Evolutionary conservation across 371 early-diverging fungal genomes (phyloP), one percentile per base, ranked within the genome.

Genomic region (Lichtheimia ornata): DNA sequence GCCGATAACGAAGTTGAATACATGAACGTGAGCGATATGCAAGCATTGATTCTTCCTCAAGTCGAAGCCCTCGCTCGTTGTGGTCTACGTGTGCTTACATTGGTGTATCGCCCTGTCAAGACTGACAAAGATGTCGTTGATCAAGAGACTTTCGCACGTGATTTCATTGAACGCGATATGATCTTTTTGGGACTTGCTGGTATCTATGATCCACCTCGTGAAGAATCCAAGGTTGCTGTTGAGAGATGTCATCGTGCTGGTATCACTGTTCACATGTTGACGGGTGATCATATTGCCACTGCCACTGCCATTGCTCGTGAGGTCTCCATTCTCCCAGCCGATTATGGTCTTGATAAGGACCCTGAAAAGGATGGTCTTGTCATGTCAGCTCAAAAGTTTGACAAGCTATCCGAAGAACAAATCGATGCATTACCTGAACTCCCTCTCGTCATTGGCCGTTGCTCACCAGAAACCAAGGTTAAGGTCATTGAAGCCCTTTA

Each of bases 401-500:
- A 96, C 66, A 71, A 87, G 51, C 61, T 96, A 64, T 76, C 91
- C 18, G 94, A 94, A 50, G 92, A 93, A 50, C 92, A 94, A 71
- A 78, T 91, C 14, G n/a, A 85, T 88, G 59, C 88, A 88, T 64
- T 88, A 88, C 64, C 78, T 50, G 89, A 94, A 44, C 90, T 96
- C 50, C 96, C 96, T 4, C 77, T 85, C 7, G 96, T 98, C 4
- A 93, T 98, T 84, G 97, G 97, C 0, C 88, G 99, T 35, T 94
- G 94, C 79, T 87, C 84, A 42, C 98, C 99, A 5, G 97, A 98
- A 67, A 96, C 96, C 70, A 99, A 99, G 74, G 88, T 97, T 54
- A 96, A 94, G 81, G 92, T 99, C 81, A 95, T 99, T 41, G 85
- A 91, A 72, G 94, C 97, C 0, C 76, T 99, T 61, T 95, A 99